Evolutionary conservation across 1,139 yeast species (phyloP), one percentile per base, ranked within the genome.

Genomic region (Pichia sp.): DNA sequence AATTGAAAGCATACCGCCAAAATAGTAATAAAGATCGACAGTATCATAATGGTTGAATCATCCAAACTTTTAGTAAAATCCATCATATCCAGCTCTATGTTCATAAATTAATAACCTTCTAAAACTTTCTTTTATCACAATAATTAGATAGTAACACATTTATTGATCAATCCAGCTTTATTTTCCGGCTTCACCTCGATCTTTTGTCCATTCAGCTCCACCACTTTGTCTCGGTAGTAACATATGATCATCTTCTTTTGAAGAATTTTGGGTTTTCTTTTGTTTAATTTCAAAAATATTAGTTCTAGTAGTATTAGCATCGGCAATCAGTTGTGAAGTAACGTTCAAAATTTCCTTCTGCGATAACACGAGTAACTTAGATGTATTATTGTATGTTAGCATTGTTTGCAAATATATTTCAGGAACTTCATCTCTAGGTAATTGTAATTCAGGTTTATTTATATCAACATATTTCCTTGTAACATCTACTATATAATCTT

Each of bases 171-270:
- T 6, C 26, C 18, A 18, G 18, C 18, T 18, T 31, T 29, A 10
- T 6, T 34, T 10, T 4, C 95, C 95, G 53, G 71, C 78, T 64
- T 89, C 97, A 1, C 96, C 96, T 57, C 97, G 72, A 1, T 73
- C 57, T 26, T 67, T 63, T 0, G 39, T 36, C 39, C 39, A 36
- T 4, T 26, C 30, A 26, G 39, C 29, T 26, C 30, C 39, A 29
- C 42, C 34, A 18, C 34, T 31, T 9, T 30, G 33, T 34, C 26
- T 27, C 31, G 39, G 39, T 27, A 32, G 34, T 8, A 32, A 32
- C 8, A 32, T 32, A 32, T 32, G 34, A 32, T 8, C 8, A 27
- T 28, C 37, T 7, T 34, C 26, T 18, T 18, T 26, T 18, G 36
- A 18, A 4, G 7, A n/a, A 4, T 7, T 3, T 5, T n/a, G 6